These are phyloP conservation scores for Trametes cubensis DNA, from an alignment of 768 basidiomycete species.

Conservation along the genomic window DNA sequence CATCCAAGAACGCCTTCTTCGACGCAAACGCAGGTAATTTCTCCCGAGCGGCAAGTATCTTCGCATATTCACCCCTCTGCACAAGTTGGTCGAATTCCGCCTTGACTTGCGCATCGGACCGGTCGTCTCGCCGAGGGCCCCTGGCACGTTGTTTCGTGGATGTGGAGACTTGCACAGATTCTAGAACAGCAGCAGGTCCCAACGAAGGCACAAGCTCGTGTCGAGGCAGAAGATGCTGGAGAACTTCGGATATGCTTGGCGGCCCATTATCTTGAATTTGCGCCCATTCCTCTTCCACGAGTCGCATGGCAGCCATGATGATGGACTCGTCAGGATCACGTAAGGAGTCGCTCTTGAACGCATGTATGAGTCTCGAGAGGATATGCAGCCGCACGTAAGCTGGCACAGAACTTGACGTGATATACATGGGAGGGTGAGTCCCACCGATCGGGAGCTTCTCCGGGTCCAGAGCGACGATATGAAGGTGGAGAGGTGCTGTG, in stretches of 20 bases:
- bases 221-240: conserved; percentile 58
- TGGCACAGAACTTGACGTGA: conserved; percentile 68
- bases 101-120: conserved; percentile 52
- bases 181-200: not conserved
- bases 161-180: conserved; percentile 10
- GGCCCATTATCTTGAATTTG: conserved; percentile 68
- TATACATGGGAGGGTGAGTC: conserved; percentile 68
- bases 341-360: conserved; percentile 55
- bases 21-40: conserved; percentile 78
- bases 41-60: conserved; percentile 57
- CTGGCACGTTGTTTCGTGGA: conserved; percentile 27
- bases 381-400: conserved; percentile 86
- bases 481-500: conserved; percentile 64
- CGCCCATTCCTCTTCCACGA: conserved; percentile 74
- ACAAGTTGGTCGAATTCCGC: conserved; percentile 53
- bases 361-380: conserved; percentile 62
- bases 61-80: conserved; percentile 50
- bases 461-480: conserved; percentile 58
- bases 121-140: conserved; percentile 41
- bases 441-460: conserved; percentile 49
- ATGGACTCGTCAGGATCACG: conserved; percentile 72
- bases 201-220: not conserved
- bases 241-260: conserved; percentile 71
- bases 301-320: conserved; percentile 67
- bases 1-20: conserved; percentile 60